Percentiles rank a stretch among this genome's conserved stretches.
Evolutionary conservation across 345 rosid species (phyloP).

Genomic region (Hibiscus mutabilis): DNA sequence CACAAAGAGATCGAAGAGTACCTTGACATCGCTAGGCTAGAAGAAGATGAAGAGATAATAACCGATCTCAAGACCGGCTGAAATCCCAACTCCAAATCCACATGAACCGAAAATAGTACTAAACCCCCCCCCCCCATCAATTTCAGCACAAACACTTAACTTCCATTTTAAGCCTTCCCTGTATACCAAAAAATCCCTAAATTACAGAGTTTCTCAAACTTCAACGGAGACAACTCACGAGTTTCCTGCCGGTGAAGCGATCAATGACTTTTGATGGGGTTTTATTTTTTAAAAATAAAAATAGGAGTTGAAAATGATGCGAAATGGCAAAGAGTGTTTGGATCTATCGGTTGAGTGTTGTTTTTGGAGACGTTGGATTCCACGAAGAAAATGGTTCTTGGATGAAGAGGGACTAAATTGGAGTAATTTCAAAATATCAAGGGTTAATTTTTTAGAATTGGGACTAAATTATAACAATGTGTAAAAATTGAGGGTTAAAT

Average conservation of each 20-base stretch:
- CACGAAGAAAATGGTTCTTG: no score
- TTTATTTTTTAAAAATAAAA: conserved; percentile 6
- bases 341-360: conserved; percentile 43
- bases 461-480: no score
- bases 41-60: conserved; percentile 70
- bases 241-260: no score
- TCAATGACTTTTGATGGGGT: no score
- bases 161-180: background rate
- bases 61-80: conserved; percentile 67
- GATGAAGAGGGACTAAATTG: no score
- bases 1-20: conserved; percentile 2
- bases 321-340: conserved; percentile 38
- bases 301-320: conserved; percentile 64
- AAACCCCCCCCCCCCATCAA: conserved; percentile 69
- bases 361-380: conserved; percentile 40
- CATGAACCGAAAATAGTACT: conserved; percentile 66
- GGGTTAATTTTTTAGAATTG: no score
- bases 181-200: background rate
- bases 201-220: background rate
- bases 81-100: conserved; percentile 85
- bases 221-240: no score
- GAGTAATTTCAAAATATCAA: no score
- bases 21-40: conserved; percentile 78
- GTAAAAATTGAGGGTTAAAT: no score
- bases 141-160: background rate